These are phyloP conservation scores for Beta vulgaris DNA, from an alignment of 148 eudicot genomes.

Conservation along the genomic window DNA sequence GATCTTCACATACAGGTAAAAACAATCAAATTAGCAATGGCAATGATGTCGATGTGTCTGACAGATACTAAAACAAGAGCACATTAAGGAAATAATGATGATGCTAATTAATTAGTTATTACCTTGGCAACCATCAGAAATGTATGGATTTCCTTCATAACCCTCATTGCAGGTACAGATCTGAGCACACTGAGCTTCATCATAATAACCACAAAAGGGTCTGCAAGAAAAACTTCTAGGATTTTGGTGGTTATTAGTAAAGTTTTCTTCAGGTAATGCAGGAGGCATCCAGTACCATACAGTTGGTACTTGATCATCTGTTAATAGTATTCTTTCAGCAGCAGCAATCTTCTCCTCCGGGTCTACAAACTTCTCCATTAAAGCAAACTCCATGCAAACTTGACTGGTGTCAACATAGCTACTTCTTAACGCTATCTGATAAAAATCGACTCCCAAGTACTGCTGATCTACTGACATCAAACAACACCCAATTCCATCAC, in stretches of 20 bases:
- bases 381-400: constrained; percentile 8
- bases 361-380: constrained; percentile 1
- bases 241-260: neutral
- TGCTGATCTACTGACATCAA: constrained; percentile 13
- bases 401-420: constrained; percentile 16
- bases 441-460: constrained; percentile 16
- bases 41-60: too few species aligned
- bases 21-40: neutral
- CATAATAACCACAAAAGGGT: constrained; percentile 6
- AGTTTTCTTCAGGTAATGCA: constrained; percentile 1
- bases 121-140: constrained; percentile 25
- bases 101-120: neutral
- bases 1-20: constrained; percentile 7
- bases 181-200: neutral
- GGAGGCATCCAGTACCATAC: constrained; percentile 22
- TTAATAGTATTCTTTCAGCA: neutral
- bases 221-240: neutral
- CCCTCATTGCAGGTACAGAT: constrained; percentile 18
- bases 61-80: too few species aligned
- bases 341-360: constrained; percentile 1
- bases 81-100: neutral
- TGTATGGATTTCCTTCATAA: constrained; percentile 22
- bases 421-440: constrained; percentile 15
- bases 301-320: constrained; percentile 10
- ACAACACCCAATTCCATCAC: constrained; percentile 24